Percentiles rank a stretch among this genome's conserved stretches.
Evolutionary conservation across 805 yeast species (phyloP).

Genomic region (Saccharomycopsis guyanensis): DNA sequence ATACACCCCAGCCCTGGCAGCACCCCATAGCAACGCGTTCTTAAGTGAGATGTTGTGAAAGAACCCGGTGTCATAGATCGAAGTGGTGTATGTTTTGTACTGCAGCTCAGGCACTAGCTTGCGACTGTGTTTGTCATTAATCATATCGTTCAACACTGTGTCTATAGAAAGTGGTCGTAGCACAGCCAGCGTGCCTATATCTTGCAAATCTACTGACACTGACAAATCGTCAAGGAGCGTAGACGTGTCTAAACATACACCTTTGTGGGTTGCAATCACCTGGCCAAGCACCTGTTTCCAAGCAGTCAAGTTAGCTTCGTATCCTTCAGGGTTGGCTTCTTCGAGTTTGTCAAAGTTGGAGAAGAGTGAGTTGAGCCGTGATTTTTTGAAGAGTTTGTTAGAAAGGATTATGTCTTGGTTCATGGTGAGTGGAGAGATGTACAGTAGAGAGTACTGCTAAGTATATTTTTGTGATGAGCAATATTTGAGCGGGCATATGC

Average conservation of each 20-base stretch:
- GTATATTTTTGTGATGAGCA: too few relatives aligned
- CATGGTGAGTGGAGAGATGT: neutral
- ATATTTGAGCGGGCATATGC: too few relatives aligned
- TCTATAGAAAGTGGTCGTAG: slow-evolving; percentile 19
- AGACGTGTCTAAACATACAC: slow-evolving; percentile 8
- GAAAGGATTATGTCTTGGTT: slow-evolving; percentile 9
- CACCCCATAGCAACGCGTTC: slow-evolving; percentile 13
- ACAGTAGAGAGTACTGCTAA: too few relatives aligned
- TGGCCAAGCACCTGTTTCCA: slow-evolving; percentile 17
- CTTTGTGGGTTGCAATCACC: slow-evolving; percentile 7
- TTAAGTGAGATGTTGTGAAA: slow-evolving; percentile 12
- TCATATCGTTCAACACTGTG: slow-evolving; percentile 18
- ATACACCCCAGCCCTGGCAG: slow-evolving; percentile 12
- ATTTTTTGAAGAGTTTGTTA: slow-evolving; percentile 17
- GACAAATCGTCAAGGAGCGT: slow-evolving; percentile 13
- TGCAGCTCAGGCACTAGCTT: slow-evolving; percentile 7
- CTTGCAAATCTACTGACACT: slow-evolving; percentile 1
- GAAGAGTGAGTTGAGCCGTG: slow-evolving; percentile 20
- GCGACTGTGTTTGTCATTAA: slow-evolving; percentile 2
- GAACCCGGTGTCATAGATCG: slow-evolving; percentile 12
- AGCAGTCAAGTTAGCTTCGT: slow-evolving; percentile 20
- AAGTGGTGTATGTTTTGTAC: neutral
- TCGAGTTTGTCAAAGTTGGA: slow-evolving; percentile 15
- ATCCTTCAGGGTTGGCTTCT: slow-evolving; percentile 21
- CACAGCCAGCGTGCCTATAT: neutral